Percentiles rank a stretch among this genome's conserved stretches.
phyloP scores from a whole-genome alignment of 495 filamentous ascomycete species.

The Daldinia bambusicola region DNA sequence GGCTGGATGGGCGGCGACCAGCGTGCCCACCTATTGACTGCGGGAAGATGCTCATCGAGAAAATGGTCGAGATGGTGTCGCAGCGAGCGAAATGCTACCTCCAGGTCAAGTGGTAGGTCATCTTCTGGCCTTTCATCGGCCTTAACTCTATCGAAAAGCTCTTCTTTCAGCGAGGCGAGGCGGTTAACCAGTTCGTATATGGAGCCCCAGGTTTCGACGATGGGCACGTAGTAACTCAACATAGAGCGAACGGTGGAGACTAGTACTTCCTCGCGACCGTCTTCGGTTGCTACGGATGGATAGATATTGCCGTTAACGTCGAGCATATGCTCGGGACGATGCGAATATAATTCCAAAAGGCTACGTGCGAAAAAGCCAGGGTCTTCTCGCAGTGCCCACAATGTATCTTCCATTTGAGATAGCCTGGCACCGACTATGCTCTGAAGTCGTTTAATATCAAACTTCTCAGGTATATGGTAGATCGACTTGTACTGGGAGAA shows the following conservation, averaged over 20 bases:
- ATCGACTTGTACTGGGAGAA: not conserved
- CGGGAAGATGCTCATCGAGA: not conserved
- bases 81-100: not conserved
- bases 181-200: not conserved
- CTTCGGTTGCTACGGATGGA: not conserved
- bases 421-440: not conserved
- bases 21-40: not conserved
- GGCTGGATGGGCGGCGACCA: constrained; percentile 4
- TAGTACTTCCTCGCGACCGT: not conserved
- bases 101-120: not conserved
- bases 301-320: not conserved
- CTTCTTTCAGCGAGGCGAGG: not conserved
- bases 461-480: not conserved
- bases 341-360: not conserved
- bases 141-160: not conserved
- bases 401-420: not conserved
- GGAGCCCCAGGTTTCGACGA: not conserved
- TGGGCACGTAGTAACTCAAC: constrained; percentile 2
- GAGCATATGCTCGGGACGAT: constrained; percentile 1
- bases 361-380: not conserved
- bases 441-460: not conserved
- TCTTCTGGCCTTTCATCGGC: not conserved
- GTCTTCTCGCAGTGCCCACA: not conserved
- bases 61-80: constrained; percentile 3
- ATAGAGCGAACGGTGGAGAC: not conserved